A percentile compares a stretch with the other conserved stretches of the same genome.
These are phyloP conservation scores for Aphanocladium album DNA, from an alignment of 2,329 filamentous ascomycete genomes.

Conservation along the genomic window DNA sequence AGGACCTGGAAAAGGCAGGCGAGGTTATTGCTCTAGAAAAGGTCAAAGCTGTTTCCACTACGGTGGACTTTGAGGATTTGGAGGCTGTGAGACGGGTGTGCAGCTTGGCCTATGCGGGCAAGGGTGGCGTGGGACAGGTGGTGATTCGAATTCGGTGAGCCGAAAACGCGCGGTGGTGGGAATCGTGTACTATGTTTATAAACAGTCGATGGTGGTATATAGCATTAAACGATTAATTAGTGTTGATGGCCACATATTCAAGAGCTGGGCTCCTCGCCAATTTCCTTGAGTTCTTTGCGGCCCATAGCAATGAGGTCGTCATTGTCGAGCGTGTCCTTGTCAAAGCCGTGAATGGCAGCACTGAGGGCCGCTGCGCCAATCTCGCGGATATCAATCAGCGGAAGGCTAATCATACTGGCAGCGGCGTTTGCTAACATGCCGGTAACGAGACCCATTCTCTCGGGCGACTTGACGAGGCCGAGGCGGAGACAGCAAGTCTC, in stretches of 20 bases:
- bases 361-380: slow-evolving; percentile 2
- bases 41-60: slow-evolving; percentile 37
- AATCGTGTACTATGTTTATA: too few relatives aligned
- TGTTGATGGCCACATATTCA: background rate
- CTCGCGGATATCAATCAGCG: slow-evolving; percentile 4
- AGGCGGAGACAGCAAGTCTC: slow-evolving; percentile 37
- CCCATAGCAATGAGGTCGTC: slow-evolving; percentile 8
- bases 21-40: slow-evolving; percentile 37
- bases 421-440: background rate
- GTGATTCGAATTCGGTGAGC: slow-evolving; percentile 32
- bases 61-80: slow-evolving; percentile 38
- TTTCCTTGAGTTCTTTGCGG: slow-evolving; percentile 1
- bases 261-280: background rate
- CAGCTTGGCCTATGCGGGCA: slow-evolving; percentile 33
- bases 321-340: slow-evolving; percentile 11
- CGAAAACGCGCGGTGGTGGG: too few relatives aligned
- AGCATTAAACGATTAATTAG: background rate
- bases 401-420: background rate
- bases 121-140: slow-evolving; percentile 39
- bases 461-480: slow-evolving; percentile 32
- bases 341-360: slow-evolving; percentile 1
- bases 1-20: slow-evolving; percentile 38
- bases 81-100: slow-evolving; percentile 37
- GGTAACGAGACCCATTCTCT: slow-evolving; percentile 1
- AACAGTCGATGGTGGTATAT: background rate